A percentile compares a stretch with the other conserved stretches of the same genome.
Evolutionary conservation across 257 asterid genomes (phyloP).

Genomic region (Primulina tabacum): DNA sequence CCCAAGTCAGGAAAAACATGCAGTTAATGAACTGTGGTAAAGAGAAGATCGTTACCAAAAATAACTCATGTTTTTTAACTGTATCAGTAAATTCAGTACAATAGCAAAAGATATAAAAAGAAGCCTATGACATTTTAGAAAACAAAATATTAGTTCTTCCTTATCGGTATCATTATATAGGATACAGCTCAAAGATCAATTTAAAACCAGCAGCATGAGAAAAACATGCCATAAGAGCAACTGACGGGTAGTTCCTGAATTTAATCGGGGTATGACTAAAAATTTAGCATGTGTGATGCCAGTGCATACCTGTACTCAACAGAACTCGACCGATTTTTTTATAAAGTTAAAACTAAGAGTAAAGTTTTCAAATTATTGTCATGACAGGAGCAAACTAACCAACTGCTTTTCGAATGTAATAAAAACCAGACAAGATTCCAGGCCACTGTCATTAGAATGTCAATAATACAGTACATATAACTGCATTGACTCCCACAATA

Average conservation of each 20-base stretch:
- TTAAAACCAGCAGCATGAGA: conserved; percentile 9
- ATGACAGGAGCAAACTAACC: neutral
- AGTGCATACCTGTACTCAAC: neutral
- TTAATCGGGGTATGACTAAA: neutral
- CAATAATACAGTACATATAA: no score
- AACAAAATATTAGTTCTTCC: neutral
- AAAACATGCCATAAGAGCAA: neutral
- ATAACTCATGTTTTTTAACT: conserved; percentile 8
- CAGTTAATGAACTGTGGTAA: neutral
- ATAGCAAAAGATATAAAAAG: conserved; percentile 14
- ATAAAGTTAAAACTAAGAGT: neutral
- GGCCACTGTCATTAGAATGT: neutral
- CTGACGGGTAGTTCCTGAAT: neutral
- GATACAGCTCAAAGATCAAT: neutral
- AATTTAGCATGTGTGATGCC: neutral
- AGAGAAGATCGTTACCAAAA: conserved; percentile 1
- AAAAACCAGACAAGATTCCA: neutral
- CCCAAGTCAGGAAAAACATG: conserved; percentile 3
- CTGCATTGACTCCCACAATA: neutral
- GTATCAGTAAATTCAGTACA: neutral
- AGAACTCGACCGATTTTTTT: neutral
- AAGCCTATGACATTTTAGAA: neutral
- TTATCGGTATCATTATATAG: conserved; percentile 1
- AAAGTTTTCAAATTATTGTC: neutral
- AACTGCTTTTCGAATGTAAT: neutral